Evolutionary conservation across 768 basidiomycete species (phyloP), one percentile per base, ranked within the genome.

Genomic region (Rhodotorula babjevae): DNA sequence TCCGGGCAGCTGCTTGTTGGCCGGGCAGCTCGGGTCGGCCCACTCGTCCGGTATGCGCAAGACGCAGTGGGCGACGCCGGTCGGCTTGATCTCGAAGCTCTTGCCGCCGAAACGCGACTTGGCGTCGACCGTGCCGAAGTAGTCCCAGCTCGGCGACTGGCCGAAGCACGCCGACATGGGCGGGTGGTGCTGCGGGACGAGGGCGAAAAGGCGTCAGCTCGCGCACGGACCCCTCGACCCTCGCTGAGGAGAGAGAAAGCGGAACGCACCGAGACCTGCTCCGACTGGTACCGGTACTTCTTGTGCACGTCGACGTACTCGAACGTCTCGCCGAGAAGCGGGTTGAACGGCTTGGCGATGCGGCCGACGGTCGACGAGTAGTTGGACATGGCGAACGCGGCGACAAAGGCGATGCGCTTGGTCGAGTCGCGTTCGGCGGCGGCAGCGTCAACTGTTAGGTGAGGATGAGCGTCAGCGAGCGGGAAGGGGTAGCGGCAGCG

Each of bases 61-160:
- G 58, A 95, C 90, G 11, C 86, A 89, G 77, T 97, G 94, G 0
- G 93, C 94, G 18, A 92, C 84, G n/a, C 94, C 94, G 4, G 93
- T 97, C 3, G 94, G 94, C 36, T 92, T 83, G 77, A 97, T 96
- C 83, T 98, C 94, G 79, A 98, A 97, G 0, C 90, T 91, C 81
- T 93, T 92, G 55, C 94, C 94, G 85, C 93, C 89, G 81, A 98
- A 96, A 82, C 89, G 95, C 80, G 93, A 94, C 81, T 96, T 93
- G 6, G 94, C 94, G 78, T 96, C 94, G 65, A 97, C 94, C 44
- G 57, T 68, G 63, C 93, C 93, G 73, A 86, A 96, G 80, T 96
- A 98, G 69, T 87, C 86, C 93, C 93, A 98, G 53, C 83, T 82
- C 0, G 91, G 91, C 0, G 90, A 88, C 81, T 98, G 93, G 2